Percentiles rank a stretch among this genome's conserved stretches.
These are phyloP conservation scores for Plenodomus lindquistii DNA, from an alignment of 2,329 filamentous ascomycete genomes.

Conservation along the genomic window DNA sequence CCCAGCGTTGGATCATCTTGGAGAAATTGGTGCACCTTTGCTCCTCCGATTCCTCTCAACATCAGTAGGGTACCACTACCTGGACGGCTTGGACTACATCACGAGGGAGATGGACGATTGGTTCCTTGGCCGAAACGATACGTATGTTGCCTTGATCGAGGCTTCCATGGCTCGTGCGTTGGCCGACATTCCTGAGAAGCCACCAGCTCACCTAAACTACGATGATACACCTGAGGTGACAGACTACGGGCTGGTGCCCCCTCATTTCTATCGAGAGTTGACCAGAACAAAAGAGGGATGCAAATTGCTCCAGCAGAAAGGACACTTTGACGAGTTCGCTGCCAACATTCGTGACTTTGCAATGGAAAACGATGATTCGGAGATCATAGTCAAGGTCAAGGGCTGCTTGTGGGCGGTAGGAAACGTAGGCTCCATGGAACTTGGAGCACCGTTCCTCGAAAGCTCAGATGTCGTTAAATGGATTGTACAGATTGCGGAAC, in stretches of 20 bases:
- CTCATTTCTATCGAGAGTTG: constrained; percentile 95
- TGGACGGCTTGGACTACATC: constrained; percentile 96
- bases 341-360: constrained; percentile 85
- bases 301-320: constrained; percentile 84
- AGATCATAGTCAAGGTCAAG: constrained; percentile 90
- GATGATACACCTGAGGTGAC: constrained; percentile 53
- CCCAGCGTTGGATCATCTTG: constrained; percentile 90
- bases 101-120: constrained; percentile 99
- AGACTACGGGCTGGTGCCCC: constrained; percentile 72
- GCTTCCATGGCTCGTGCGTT: constrained; percentile 91
- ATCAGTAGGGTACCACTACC: constrained; percentile 95
- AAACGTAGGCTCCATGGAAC: constrained; percentile 97
- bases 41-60: constrained; percentile 92
- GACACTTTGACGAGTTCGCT: constrained; percentile 93
- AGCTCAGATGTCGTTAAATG: constrained; percentile 83
- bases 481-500: constrained; percentile 86
- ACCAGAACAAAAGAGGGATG: constrained; percentile 93
- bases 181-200: constrained; percentile 61
- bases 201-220: constrained; percentile 50
- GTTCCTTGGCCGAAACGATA: constrained; percentile 95
- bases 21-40: constrained; percentile 93
- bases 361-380: constrained; percentile 80
- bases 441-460: constrained; percentile 92
- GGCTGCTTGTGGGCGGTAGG: constrained; percentile 97
- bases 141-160: constrained; percentile 92